These are phyloP conservation scores for Xylariaceae sp. DNA, from an alignment of 2,329 filamentous ascomycete genomes.

Conservation along the genomic window DNA sequence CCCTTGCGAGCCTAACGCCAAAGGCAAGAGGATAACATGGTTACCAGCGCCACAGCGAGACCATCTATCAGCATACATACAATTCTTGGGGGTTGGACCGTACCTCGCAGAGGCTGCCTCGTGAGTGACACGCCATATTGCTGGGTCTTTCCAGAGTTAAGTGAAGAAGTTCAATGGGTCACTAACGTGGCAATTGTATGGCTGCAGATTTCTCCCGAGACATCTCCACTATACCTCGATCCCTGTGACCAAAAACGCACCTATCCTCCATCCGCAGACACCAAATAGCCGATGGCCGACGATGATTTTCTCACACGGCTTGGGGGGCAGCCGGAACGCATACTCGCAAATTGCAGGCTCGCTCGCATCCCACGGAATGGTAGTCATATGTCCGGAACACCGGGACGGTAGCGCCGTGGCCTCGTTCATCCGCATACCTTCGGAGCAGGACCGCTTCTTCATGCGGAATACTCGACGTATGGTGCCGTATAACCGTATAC, in stretches of 20 bases:
- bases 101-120: conserved; percentile 64
- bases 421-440: conserved; percentile 71
- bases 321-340: conserved; percentile 80
- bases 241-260: conserved; percentile 74
- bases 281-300: conserved; percentile 72
- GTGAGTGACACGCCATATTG: conserved; percentile 47
- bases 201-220: conserved; percentile 66
- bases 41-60: conserved; percentile 77
- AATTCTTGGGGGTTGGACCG: conserved; percentile 72
- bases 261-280: conserved; percentile 58
- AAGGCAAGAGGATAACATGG: conserved; percentile 72
- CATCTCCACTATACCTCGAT: conserved; percentile 76
- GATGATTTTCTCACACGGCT: conserved; percentile 84
- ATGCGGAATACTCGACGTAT: conserved; percentile 41
- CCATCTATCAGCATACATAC: conserved; percentile 75
- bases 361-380: conserved; percentile 78
- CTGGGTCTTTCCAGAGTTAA: not conserved
- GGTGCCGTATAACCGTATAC: conserved; percentile 57
- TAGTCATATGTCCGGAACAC: conserved; percentile 83
- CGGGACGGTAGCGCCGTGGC: conserved; percentile 80
- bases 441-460: conserved; percentile 49
- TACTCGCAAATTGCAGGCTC: conserved; percentile 85
- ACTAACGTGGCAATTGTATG: conserved; percentile 11
- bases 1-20: conserved; percentile 63
- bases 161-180: not conserved